Evolutionary conservation across 345 rosid genomes (phyloP).

Genomic region (Cardamine occulta): DNA sequence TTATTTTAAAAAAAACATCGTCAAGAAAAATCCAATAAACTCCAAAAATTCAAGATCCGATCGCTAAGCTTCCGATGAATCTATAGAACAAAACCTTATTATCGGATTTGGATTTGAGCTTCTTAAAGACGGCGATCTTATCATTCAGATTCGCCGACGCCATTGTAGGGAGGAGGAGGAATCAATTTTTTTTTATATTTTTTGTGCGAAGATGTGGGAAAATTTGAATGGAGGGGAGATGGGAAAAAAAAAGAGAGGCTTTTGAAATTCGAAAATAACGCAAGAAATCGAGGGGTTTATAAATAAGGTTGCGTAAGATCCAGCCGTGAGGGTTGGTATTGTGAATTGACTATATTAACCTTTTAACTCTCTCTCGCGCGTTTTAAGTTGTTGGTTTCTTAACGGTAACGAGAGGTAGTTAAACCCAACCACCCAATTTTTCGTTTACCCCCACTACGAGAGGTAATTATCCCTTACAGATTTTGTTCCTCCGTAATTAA

Average conservation of each 20-base stretch:
- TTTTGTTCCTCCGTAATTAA: neutral
- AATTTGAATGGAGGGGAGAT: conserved; percentile 1
- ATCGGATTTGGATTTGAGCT: conserved; percentile 83
- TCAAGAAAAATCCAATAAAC: neutral
- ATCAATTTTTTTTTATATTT: neutral
- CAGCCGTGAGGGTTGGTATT: conserved; percentile 26
- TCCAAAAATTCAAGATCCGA: conserved; percentile 12
- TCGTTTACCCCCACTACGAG: neutral
- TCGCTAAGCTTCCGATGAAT: neutral
- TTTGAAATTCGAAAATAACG: conserved; percentile 2
- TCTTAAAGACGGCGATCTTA: conserved; percentile 71
- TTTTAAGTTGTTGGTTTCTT: neutral
- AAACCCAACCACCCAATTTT: conserved; percentile 13
- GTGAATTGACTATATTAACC: conserved; percentile 15
- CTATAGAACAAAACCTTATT: conserved; percentile 64
- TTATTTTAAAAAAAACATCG: neutral
- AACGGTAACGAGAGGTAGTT: conserved; percentile 32
- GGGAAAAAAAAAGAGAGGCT: neutral
- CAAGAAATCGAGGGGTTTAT: conserved; percentile 38
- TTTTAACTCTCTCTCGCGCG: conserved; percentile 28
- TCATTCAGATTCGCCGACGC: conserved; percentile 66
- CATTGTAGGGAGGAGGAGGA: conserved; percentile 44
- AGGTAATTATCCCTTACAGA: neutral
- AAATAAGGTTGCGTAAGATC: conserved; percentile 29
- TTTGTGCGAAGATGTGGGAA: neutral